These are phyloP conservation scores for Penicillium sp. DNA, from an alignment of 2,329 filamentous ascomycete genomes.

Conservation along the genomic window DNA sequence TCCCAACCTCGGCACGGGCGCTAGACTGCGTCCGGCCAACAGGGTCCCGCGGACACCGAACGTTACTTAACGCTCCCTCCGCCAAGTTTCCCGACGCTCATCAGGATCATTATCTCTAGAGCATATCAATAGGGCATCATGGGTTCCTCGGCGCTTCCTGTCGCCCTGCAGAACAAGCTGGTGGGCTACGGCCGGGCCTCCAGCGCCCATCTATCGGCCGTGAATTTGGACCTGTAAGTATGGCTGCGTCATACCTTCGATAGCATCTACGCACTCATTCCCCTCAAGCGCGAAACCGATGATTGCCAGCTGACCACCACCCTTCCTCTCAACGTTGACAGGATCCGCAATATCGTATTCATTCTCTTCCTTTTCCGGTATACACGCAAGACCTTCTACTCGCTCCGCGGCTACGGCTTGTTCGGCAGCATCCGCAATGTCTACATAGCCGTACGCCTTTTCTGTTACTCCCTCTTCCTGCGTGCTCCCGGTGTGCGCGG, in stretches of 20 bases:
- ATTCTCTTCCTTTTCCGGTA: slow-evolving; percentile 84
- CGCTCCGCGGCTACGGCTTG: slow-evolving; percentile 85
- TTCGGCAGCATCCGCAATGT: slow-evolving; percentile 76
- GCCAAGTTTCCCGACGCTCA: slow-evolving; percentile 19
- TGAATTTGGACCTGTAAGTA: slow-evolving; percentile 51
- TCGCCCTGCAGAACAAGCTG: slow-evolving; percentile 51
- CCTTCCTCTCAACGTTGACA: slow-evolving; percentile 40
- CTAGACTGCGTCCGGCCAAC: slow-evolving; percentile 2
- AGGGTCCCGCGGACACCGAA: slow-evolving; percentile 11
- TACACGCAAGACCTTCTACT: slow-evolving; percentile 77
- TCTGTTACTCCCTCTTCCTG: slow-evolving; percentile 83
- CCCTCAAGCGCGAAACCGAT: slow-evolving; percentile 11
- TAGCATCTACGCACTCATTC: not conserved
- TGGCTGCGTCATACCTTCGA: not conserved
- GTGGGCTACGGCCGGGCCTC: slow-evolving; percentile 41
- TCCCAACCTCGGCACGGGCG: slow-evolving; percentile 14
- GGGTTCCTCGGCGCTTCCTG: slow-evolving; percentile 47
- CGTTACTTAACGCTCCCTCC: slow-evolving; percentile 20
- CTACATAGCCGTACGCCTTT: slow-evolving; percentile 71
- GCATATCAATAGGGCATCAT: slow-evolving; percentile 34
- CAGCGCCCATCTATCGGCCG: slow-evolving; percentile 38
- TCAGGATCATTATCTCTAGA: slow-evolving; percentile 16
- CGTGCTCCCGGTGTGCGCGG: slow-evolving; percentile 82
- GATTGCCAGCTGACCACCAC: slow-evolving; percentile 14
- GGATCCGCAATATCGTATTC: slow-evolving; percentile 85